Conservation (phyloP, 495 filamentous ascomycete species). For the Penicillium lagena region DNA sequence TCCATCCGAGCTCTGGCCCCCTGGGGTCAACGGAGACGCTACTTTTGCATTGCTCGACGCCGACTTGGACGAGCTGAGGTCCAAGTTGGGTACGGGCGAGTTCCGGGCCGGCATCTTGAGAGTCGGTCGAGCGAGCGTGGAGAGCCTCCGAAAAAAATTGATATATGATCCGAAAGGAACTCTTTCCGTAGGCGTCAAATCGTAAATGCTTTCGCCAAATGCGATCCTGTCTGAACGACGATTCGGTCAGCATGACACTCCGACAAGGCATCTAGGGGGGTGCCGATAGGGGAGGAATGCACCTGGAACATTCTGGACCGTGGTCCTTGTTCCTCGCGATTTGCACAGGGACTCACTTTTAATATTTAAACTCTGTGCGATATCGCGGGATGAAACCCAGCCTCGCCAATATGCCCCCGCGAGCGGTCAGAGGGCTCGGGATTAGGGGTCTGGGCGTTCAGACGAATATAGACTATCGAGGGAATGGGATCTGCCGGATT, state of each 20-base stretch:
- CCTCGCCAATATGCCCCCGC: background rate
- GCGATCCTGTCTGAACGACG: too few species aligned
- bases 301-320: slow-evolving; percentile 8
- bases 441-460: background rate
- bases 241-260: slow-evolving; percentile 3
- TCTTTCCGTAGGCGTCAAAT: background rate
- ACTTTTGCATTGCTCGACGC: slow-evolving; percentile 24
- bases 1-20: slow-evolving; percentile 33
- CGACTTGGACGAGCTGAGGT: slow-evolving; percentile 32
- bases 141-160: background rate
- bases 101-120: slow-evolving; percentile 38
- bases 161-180: too few species aligned
- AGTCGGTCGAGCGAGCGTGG: slow-evolving; percentile 12
- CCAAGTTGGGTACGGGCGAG: slow-evolving; percentile 36
- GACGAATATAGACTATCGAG: slow-evolving; percentile 3
- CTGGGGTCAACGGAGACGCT: slow-evolving; percentile 30
- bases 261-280: slow-evolving; percentile 3
- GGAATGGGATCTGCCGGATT: slow-evolving; percentile 9
- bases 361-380: background rate
- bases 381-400: background rate
- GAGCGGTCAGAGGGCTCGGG: too few species aligned
- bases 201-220: too few species aligned
- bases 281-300: slow-evolving; percentile 1
- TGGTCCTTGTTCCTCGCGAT: background rate
- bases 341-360: background rate